Evolutionary conservation across 2,329 filamentous ascomycete genomes (phyloP), one percentile per base, ranked within the genome.

Genomic region (Pyrenochaeta sp.): DNA sequence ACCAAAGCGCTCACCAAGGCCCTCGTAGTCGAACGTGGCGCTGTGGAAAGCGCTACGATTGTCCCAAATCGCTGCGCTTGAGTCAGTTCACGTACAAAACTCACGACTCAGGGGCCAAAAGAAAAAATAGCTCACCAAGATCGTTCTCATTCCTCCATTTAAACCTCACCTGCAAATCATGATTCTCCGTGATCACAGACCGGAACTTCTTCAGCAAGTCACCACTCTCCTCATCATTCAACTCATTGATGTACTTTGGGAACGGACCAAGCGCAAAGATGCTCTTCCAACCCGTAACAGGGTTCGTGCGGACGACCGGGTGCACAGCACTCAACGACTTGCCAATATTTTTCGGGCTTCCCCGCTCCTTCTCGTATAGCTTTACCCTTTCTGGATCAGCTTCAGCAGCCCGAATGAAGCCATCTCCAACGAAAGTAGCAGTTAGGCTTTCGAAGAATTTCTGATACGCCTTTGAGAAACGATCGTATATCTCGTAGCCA

Each of bases 81-180:
- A 6, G 10, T 57, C 7, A 52, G 45, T 19, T 1, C 10, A 24
- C 7, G 12, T 1, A 3, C 22, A 37, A 15, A 19, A 19, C 19
- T 19, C 19, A 19, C 19, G 19, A 19, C 19, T 19, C 19, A 19
- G 19, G 19, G 19, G 15, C 22, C 34, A 3, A 8, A 15, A 28
- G 1, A 9, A 1, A 6, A 13, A 7, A 10, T 22, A 19, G 54
- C 62, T 28, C 45, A 63, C 61, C 65, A 28, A 66, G 36, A 52
- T 66, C 65, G 28, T 65, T 66, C 45, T 56, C 45, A 10, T 44
- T 58, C 25, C 34, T 61, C 79, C 79, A 81, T 54, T 77, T 77
- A 64, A 80, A 77, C 9, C 79, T 63, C 0, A 77, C 79, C 15
- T 79, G 63, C 34, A 74, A 68, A 62, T 81, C 79, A 44, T 81